Base-by-base conservation (phyloP, 768 basidiomycete species). In the Kwoniella heveanensis region DNA sequence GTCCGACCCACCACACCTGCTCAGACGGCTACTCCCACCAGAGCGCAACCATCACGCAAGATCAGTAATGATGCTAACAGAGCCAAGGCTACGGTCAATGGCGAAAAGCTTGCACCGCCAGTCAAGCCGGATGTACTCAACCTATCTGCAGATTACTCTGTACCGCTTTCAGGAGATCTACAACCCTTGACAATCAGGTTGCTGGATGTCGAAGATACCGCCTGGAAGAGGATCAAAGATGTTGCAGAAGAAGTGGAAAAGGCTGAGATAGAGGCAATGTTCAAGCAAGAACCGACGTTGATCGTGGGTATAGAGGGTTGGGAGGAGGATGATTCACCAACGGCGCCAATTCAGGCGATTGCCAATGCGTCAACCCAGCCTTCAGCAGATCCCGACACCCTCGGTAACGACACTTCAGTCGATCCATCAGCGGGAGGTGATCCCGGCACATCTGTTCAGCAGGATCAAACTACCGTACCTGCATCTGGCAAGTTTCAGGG, bases 181-280 rank as follows among this genome's bases (percentile, higher is more conserved):
- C 62, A 66, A 27, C 64, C 75, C 2, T 60, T 72, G 21, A 72
- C 75, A 0, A 74, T 77, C 25, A 56, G 71, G 2, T 60, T 77
- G 19, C 30, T 21, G 2, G 72, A 57, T 2, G 44, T 77, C 1
- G 60, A 64, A 5, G 72, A 77, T 44, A 30, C 46, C 5, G 63
- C 58, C 2, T 77, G 75, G 75, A n/a, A 30, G 30, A 65, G 37
- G 51, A 69, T 77, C 27, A 72, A 67, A 54, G 39, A 54, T n/a
- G 48, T 73, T 8, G 58, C 61, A 21, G 51, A 57, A 19, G 47
- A 52, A 1, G 66, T 68, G 0, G 69, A 69, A 24, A 36, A 36
- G 15, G 21, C 24, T 7, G 75, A 74, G 27, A 27, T 70, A 29
- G 50, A 56, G 8, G 10, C 12, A 6, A 36, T 76, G 48, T 60